A percentile compares a stretch with the other conserved stretches of the same genome.
phyloP scores from a whole-genome alignment of 306 rosid species.

The Prunus salicina region DNA sequence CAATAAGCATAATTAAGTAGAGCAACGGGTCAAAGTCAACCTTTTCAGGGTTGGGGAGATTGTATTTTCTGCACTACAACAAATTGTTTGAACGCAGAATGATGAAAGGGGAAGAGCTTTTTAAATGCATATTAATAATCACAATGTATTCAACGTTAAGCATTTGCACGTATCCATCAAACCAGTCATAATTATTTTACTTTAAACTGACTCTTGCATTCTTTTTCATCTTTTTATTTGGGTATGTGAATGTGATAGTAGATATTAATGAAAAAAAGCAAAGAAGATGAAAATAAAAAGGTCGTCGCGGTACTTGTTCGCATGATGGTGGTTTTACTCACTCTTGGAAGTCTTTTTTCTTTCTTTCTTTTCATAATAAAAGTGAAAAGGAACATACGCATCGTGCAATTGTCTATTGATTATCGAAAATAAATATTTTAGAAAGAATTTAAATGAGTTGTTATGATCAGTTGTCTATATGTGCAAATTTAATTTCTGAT shows the following conservation, averaged over 20 bases:
- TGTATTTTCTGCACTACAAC: not conserved
- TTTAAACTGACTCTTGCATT: constrained; percentile 11
- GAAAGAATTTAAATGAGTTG: no score
- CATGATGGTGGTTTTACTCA: not conserved
- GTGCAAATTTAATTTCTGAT: no score
- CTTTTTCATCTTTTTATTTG: not conserved
- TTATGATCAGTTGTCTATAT: no score
- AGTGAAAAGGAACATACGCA: not conserved
- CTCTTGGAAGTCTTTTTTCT: not conserved
- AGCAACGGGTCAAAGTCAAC: not conserved
- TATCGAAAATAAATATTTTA: no score
- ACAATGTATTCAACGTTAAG: constrained; percentile 28
- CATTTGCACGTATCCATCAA: constrained; percentile 34
- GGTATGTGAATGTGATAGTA: not conserved
- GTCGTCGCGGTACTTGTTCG: not conserved
- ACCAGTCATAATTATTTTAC: constrained; percentile 26
- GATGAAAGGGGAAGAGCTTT: constrained; percentile 13
- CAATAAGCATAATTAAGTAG: constrained; percentile 6
- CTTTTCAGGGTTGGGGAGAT: not conserved
- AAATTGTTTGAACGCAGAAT: constrained; percentile 15
- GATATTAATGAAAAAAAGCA: constrained; percentile 7
- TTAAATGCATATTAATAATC: constrained; percentile 7
- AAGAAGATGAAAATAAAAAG: constrained; percentile 5
- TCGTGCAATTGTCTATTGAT: no score
- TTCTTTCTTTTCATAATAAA: not conserved